Evolutionary conservation across 495 filamentous ascomycete species (phyloP).

Genomic region (Penicillium ucsense): DNA sequence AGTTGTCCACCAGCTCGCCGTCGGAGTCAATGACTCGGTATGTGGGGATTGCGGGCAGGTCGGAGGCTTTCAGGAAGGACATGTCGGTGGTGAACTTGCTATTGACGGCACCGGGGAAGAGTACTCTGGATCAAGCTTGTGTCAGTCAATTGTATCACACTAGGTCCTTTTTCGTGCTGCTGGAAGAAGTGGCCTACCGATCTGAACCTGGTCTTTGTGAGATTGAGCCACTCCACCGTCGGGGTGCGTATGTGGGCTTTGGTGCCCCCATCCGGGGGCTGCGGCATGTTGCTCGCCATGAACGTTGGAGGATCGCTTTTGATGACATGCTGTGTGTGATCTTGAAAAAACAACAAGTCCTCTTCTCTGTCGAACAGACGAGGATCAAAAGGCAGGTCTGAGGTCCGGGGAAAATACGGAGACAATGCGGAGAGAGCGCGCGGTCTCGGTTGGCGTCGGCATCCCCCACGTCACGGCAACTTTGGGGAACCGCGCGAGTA

Average conservation of each 20-base stretch:
- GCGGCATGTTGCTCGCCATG: background rate
- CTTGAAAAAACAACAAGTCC: background rate
- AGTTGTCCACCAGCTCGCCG: conserved; percentile 66
- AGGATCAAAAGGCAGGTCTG: background rate
- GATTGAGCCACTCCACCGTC: conserved; percentile 47
- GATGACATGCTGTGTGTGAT: conserved; percentile 15
- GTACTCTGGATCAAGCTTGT: conserved; percentile 43
- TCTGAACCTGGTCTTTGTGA: conserved; percentile 65
- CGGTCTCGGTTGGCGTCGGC: conserved; percentile 26
- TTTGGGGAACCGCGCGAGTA: conserved; percentile 10
- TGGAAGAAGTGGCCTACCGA: conserved; percentile 26
- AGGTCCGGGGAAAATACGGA: conserved; percentile 23
- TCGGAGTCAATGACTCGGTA: conserved; percentile 82
- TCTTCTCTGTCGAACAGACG: background rate
- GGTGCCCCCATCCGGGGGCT: background rate
- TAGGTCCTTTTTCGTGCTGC: too few relatives aligned
- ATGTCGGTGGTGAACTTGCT: conserved; percentile 80
- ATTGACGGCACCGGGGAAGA: conserved; percentile 91
- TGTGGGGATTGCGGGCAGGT: conserved; percentile 63
- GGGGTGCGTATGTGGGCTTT: conserved; percentile 3
- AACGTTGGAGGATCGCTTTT: conserved; percentile 8
- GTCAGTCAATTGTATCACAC: background rate
- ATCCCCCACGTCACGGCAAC: conserved; percentile 7
- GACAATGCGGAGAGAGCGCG: conserved; percentile 2
- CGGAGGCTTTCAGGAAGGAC: conserved; percentile 60